A percentile compares a stretch with the other conserved stretches of the same genome.
Conservation (phyloP, 78 protist species). For the Pelomyxa schiedti region DNA sequence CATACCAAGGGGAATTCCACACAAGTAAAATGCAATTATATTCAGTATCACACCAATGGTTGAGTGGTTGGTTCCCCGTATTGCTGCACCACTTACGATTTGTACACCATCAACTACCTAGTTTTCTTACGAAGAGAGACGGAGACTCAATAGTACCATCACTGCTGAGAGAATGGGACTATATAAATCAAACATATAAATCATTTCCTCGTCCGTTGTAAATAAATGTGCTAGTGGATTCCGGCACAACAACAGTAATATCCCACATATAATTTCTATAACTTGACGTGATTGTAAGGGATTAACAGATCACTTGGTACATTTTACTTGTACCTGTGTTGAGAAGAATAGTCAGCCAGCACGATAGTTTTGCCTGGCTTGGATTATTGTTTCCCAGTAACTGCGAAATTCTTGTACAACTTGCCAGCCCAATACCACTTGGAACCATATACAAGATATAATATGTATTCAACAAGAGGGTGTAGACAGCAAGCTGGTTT, state of each 20-base stretch:
- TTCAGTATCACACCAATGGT: background rate
- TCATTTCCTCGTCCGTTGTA: background rate
- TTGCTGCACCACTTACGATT: background rate
- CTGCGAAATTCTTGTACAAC: background rate
- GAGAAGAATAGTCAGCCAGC: too few species aligned
- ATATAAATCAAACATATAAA: background rate
- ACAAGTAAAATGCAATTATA: background rate
- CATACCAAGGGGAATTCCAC: background rate
- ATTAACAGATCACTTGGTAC: too few species aligned
- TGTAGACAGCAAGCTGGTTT: background rate
- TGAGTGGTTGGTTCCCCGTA: background rate
- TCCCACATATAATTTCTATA: too few species aligned
- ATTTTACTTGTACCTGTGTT: too few species aligned
- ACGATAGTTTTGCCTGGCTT: background rate
- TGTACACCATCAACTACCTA: background rate
- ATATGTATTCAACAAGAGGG: background rate
- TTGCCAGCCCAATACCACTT: background rate
- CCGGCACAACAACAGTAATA: background rate
- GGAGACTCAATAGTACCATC: too few species aligned
- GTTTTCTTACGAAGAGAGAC: too few species aligned
- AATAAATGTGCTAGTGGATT: background rate
- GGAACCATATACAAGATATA: background rate
- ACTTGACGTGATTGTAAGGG: too few species aligned
- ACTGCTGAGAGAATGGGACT: background rate
- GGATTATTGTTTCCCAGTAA: background rate